A percentile compares a stretch with the other conserved stretches of the same genome.
phyloP scores from a whole-genome alignment of 1,139 yeast species.

The Taiozyma sp. region DNA sequence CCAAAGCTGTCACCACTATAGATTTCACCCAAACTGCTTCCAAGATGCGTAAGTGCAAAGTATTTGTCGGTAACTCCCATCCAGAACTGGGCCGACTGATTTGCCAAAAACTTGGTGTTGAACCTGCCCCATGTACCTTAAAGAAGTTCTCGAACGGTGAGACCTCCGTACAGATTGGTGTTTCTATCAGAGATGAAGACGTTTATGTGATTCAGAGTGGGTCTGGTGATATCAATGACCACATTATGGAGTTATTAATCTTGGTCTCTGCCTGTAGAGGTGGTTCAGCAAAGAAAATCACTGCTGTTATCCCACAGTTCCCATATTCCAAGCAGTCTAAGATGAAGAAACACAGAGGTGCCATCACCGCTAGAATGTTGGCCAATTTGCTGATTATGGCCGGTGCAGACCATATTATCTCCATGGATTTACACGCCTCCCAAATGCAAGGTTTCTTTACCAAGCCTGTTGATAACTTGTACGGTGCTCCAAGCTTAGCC shows the following conservation, averaged over 20 bases:
- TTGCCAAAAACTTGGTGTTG: slow-evolving; percentile 86
- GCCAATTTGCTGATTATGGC: slow-evolving; percentile 96
- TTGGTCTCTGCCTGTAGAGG: slow-evolving; percentile 95
- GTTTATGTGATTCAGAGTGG: slow-evolving; percentile 95
- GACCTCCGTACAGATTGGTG: slow-evolving; percentile 94
- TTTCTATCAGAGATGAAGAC: slow-evolving; percentile 92
- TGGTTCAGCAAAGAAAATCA: slow-evolving; percentile 94
- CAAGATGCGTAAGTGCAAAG: slow-evolving; percentile 91
- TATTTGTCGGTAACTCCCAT: slow-evolving; percentile 94
- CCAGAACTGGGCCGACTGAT: slow-evolving; percentile 90
- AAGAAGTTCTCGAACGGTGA: slow-evolving; percentile 96
- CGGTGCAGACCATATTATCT: slow-evolving; percentile 97
- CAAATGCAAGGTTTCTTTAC: slow-evolving; percentile 99
- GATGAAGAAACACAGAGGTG: slow-evolving; percentile 98
- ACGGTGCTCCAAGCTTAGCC: slow-evolving; percentile 95
- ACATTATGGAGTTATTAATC: slow-evolving; percentile 92
- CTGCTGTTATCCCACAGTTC: slow-evolving; percentile 96
- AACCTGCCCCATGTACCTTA: slow-evolving; percentile 91
- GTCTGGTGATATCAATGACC: slow-evolving; percentile 84
- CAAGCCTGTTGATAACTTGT: slow-evolving; percentile 93
- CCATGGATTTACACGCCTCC: slow-evolving; percentile 97
- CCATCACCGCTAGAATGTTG: slow-evolving; percentile 98
- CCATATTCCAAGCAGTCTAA: slow-evolving; percentile 97
- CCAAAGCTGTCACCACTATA: slow-evolving; percentile 2
- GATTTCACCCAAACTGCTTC: not conserved